Evolutionary conservation across 2,329 filamentous ascomycete species (phyloP).

Genomic region (Knufia fluminis): DNA sequence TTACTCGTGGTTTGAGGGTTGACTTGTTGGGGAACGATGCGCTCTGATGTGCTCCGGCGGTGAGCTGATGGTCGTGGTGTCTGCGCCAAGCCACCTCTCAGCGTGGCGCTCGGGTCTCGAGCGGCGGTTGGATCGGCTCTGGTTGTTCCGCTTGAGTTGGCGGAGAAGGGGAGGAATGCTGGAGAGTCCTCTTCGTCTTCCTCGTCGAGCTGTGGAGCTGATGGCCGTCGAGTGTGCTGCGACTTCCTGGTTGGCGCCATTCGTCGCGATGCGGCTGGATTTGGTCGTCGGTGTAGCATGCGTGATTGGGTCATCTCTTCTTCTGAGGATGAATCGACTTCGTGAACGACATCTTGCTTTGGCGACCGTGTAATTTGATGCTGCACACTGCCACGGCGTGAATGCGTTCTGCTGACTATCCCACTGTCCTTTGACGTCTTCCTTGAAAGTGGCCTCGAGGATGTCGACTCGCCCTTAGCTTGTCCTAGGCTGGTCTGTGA

Average conservation of each 20-base stretch:
- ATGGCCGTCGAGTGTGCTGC: slow-evolving; percentile 6
- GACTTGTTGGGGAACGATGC: slow-evolving; percentile 23
- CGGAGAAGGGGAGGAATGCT: slow-evolving; percentile 36
- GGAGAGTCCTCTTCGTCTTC: slow-evolving; percentile 37
- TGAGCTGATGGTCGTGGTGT: slow-evolving; percentile 20
- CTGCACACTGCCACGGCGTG: slow-evolving; percentile 21
- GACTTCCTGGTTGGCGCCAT: slow-evolving; percentile 1
- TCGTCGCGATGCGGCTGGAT: slow-evolving; percentile 11
- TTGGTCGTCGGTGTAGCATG: slow-evolving; percentile 16
- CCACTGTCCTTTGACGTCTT: slow-evolving; percentile 19
- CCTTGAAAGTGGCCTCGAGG: slow-evolving; percentile 17
- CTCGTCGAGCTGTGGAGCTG: slow-evolving; percentile 26
- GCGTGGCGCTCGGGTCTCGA: slow-evolving; percentile 34
- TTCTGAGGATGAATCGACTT: slow-evolving; percentile 19
- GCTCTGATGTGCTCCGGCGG: slow-evolving; percentile 26
- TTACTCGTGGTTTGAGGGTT: slow-evolving; percentile 26
- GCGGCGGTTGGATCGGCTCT: slow-evolving; percentile 20
- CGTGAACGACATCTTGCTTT: slow-evolving; percentile 12
- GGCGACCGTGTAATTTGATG: slow-evolving; percentile 19
- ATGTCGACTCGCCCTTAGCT: slow-evolving; percentile 10
- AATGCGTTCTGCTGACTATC: slow-evolving; percentile 11
- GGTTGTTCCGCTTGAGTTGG: slow-evolving; percentile 6
- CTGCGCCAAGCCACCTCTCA: slow-evolving; percentile 29
- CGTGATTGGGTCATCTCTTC: slow-evolving; percentile 22
- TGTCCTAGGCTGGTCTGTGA: slow-evolving; percentile 6